Evolutionary conservation across 2,329 filamentous ascomycete species (phyloP), one percentile per base, ranked within the genome.

Genomic region (Aspergillus sp.): DNA sequence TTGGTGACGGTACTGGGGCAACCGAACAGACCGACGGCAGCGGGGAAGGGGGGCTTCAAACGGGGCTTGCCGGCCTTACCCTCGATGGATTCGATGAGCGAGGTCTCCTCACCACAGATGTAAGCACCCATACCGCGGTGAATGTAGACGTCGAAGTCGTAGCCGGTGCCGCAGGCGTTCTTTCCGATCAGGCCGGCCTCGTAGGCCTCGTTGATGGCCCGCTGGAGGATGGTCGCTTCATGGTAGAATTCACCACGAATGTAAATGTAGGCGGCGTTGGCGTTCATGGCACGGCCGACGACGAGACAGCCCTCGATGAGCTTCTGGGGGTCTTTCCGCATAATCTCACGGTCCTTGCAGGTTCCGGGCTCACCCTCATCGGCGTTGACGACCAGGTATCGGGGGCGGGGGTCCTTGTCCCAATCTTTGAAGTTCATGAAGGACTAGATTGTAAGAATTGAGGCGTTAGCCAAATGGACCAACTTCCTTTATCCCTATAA

Each of bases 371-470:
- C 95, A 73, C 95, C 95, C 82, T 99, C 95, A 77, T 99, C 95
- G 68, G 95, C 95, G 74, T 99, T 99, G 82, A 99, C 92, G 63
- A 99, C 94, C 57, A 99, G 84, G 75, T 99, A 99, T 73, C 95
- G 89, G 66, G 95, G 95, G 81, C 96, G 96, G 71, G 80, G 90
- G 77, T 98, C 95, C 82, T 99, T 96, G 73, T 99, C 94, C 95
- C 95, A 99, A 72, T 92, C 95, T 81, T 97, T 97, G 84, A 94
- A 93, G 85, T 99, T 99, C 95, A 99, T 99, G 80, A 99, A 99
- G 53, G 93, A 97, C 92, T 96, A 73, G 9, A 20, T 7, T 20
- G 45, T 1, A 18, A 14, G 45, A 24, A 22, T 47, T 22, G 6
- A 5, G 4, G 16, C 3, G 45, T 47, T 24, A 47, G 45, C 16